These are phyloP conservation scores for Coemansia pectinata DNA, from an alignment of 192 early-diverging fungal species.

Conservation along the genomic window DNA sequence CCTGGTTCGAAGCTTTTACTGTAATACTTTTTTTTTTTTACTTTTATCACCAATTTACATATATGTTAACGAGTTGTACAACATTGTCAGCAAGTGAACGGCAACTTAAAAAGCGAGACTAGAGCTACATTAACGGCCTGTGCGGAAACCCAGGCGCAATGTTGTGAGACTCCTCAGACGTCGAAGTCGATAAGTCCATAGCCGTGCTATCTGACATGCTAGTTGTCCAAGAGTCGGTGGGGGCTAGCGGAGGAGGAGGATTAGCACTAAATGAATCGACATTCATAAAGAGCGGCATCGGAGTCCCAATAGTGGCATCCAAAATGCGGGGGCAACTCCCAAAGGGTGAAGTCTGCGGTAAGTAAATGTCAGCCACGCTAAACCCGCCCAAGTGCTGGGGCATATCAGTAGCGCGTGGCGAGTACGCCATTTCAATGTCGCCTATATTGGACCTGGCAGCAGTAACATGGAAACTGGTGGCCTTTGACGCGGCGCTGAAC, in stretches of 20 bases:
- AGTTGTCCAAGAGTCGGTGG: background rate
- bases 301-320: background rate
- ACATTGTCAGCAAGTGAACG: slow-evolving; percentile 3
- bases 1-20: slow-evolving; percentile 27
- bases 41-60: background rate
- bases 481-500: background rate
- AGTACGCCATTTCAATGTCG: background rate
- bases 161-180: background rate
- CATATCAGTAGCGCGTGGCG: background rate
- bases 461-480: background rate
- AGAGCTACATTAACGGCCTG: background rate
- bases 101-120: background rate
- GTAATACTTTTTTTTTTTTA: slow-evolving; percentile 3
- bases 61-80: slow-evolving; percentile 11
- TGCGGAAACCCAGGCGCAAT: background rate
- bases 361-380: slow-evolving; percentile 2
- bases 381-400: background rate
- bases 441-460: background rate
- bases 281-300: slow-evolving; percentile 9
- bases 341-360: background rate
- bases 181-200: background rate
- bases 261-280: too few species aligned
- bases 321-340: background rate
- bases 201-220: background rate
- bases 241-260: background rate